Evolutionary conservation across 495 filamentous ascomycete species (phyloP).

Genomic region (Mycothermus thermophilus): DNA sequence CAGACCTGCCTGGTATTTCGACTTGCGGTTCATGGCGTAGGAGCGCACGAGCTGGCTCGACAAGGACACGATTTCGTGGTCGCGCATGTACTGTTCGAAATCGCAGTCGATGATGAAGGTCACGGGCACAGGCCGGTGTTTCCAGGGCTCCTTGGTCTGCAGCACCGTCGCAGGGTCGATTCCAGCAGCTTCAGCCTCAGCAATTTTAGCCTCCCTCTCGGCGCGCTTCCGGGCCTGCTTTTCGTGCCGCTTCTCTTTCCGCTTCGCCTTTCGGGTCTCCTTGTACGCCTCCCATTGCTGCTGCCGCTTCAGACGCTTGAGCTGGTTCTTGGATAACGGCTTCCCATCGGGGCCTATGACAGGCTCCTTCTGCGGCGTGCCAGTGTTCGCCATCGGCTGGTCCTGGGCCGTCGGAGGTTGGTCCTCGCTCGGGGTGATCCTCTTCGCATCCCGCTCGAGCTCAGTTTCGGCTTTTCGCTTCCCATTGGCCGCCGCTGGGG

Average conservation of each 20-base stretch:
- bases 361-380: too few species aligned
- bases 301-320: slow-evolving; percentile 55
- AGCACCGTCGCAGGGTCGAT: slow-evolving; percentile 18
- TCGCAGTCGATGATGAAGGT: slow-evolving; percentile 79
- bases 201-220: slow-evolving; percentile 25
- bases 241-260: slow-evolving; percentile 55
- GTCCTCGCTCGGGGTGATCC: slow-evolving; percentile 1
- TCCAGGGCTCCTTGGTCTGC: slow-evolving; percentile 14
- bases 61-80: slow-evolving; percentile 70
- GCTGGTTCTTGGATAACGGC: slow-evolving; percentile 61
- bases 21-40: slow-evolving; percentile 72
- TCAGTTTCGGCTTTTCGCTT: slow-evolving; percentile 21
- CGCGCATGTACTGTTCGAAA: slow-evolving; percentile 79
- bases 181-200: slow-evolving; percentile 29
- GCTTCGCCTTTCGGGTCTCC: slow-evolving; percentile 52
- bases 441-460: slow-evolving; percentile 10
- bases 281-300: slow-evolving; percentile 55
- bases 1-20: slow-evolving; percentile 51
- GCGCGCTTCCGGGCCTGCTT: slow-evolving; percentile 45
- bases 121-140: slow-evolving; percentile 46
- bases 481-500: slow-evolving; percentile 5
- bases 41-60: slow-evolving; percentile 67
- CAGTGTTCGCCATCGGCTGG: slow-evolving; percentile 2
- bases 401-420: not conserved
- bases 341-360: slow-evolving; percentile 1